Base-by-base conservation (phyloP, 768 basidiomycete species). In the Piloderma croceum region DNA sequence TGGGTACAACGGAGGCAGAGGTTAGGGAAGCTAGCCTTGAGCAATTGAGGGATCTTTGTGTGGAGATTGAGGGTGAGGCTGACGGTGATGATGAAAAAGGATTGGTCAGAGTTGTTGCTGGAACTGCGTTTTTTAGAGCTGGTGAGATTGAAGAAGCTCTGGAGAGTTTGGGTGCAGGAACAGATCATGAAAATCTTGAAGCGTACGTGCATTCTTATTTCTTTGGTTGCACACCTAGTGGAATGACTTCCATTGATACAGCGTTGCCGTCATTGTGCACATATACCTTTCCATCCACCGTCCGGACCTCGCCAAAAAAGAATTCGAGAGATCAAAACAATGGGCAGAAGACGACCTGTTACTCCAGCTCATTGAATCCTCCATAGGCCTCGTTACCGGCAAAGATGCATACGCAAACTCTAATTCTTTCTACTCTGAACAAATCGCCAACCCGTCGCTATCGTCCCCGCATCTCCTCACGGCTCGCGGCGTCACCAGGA, bases 121-220 rank as follows among this genome's bases (percentile, higher is more conserved):
- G 82, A n/a, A 90, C 83, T 10, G 88, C 90, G 1, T 94, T 94
- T 59, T 74, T 81, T 12, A 67, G 77, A 24, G 87, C 87, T 12
- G 84, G 82, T 2, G 92, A 96, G 63, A 63, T 86, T 9, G 92
- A 96, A 61, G 92, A 97, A 63, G 92, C 91, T 2, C 65, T 96
- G 19, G 92, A 94, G 61, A 92, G 88, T 0, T 70, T 97, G 23
- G 81, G 81, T 6, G 76, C 65, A 7, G 74, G 74, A 31, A 57
- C 74, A 5, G 83, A 80, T 35, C 77, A 78, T 23, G 76, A 83
- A 47, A 86, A 89, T 51, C 73, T 91, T 25, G 92, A 97, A 70
- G 86, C 88, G 91, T 93, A 61, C 52, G 88, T 74, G 6, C 17
- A 19, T 21, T 39, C 34, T 42, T 34, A 15, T n/a, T 34, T 33